A percentile compares a stretch with the other conserved stretches of the same genome.
Evolutionary conservation across 2,329 filamentous ascomycete species (phyloP).

Genomic region (Sporothrix variecibatus): DNA sequence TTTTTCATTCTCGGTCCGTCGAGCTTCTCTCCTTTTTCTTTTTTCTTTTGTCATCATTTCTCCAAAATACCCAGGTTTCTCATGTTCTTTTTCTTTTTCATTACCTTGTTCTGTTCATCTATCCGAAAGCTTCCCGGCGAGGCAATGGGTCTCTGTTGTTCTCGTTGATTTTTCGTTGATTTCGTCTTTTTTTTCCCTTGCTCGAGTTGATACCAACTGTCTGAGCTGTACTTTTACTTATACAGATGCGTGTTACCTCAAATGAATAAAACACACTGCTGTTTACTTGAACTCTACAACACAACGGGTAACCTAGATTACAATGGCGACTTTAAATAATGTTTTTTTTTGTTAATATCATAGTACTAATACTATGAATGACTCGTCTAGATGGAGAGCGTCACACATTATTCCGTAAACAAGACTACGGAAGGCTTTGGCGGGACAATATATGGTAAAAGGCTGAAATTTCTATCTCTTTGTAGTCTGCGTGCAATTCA

Average conservation of each 20-base stretch:
- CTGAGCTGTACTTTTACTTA: neutral
- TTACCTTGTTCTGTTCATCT: neutral
- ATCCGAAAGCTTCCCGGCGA: neutral
- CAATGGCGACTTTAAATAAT: too few species aligned
- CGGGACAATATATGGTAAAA: too few species aligned
- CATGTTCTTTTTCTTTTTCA: neutral
- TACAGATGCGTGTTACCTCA: neutral
- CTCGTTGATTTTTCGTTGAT: neutral
- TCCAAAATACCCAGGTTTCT: constrained; percentile 10
- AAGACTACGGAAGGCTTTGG: too few species aligned
- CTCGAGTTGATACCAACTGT: neutral
- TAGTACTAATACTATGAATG: too few species aligned
- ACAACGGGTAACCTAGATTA: too few species aligned
- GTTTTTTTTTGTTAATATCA: too few species aligned
- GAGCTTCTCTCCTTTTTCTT: neutral
- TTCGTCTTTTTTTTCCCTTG: neutral
- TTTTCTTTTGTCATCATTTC: neutral
- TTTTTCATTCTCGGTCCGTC: neutral
- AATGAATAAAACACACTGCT: neutral
- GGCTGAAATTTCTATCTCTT: too few species aligned
- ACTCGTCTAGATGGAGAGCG: too few species aligned
- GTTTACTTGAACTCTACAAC: neutral
- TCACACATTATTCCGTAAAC: too few species aligned
- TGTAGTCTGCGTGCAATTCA: too few species aligned
- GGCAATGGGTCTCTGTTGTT: neutral